A percentile compares a stretch with the other conserved stretches of the same genome.
Conservation (phyloP, 768 basidiomycete genomes). For the Mycena haematopus region DNA sequence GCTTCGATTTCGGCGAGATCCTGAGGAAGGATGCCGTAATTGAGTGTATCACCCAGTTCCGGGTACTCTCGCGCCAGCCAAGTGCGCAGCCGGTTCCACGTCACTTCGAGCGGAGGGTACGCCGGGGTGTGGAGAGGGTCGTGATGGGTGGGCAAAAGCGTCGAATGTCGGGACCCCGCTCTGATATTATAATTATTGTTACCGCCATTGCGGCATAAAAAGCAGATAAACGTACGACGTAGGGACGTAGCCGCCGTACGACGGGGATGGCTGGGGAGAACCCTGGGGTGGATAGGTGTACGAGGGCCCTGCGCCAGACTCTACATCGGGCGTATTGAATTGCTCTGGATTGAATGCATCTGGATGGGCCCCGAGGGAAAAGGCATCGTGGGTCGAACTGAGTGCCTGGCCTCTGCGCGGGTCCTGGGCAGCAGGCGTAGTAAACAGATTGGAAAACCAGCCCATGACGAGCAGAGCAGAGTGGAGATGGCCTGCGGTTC, state of each 20-base stretch:
- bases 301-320: conserved; percentile 51
- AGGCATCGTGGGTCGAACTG: conserved; percentile 85
- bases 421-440: conserved; percentile 53
- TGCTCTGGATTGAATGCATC: conserved; percentile 67
- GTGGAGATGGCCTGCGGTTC: too few relatives aligned
- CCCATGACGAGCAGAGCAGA: conserved; percentile 54
- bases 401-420: conserved; percentile 69
- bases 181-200: conserved; percentile 22
- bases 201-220: neutral
- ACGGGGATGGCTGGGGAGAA: conserved; percentile 63
- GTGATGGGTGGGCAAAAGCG: conserved; percentile 74
- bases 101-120: conserved; percentile 82
- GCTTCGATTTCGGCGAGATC: conserved; percentile 84
- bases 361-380: conserved; percentile 75
- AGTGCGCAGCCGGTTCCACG: conserved; percentile 84
- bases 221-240: conserved; percentile 51
- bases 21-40: conserved; percentile 83
- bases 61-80: conserved; percentile 90
- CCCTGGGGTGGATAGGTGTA: conserved; percentile 85
- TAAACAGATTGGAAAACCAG: conserved; percentile 76
- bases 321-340: conserved; percentile 54
- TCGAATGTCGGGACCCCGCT: conserved; percentile 48
- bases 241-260: conserved; percentile 69
- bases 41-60: conserved; percentile 94
- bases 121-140: conserved; percentile 52